Evolutionary conservation across 768 basidiomycete species (phyloP).

Genomic region (Epithele typhae): DNA sequence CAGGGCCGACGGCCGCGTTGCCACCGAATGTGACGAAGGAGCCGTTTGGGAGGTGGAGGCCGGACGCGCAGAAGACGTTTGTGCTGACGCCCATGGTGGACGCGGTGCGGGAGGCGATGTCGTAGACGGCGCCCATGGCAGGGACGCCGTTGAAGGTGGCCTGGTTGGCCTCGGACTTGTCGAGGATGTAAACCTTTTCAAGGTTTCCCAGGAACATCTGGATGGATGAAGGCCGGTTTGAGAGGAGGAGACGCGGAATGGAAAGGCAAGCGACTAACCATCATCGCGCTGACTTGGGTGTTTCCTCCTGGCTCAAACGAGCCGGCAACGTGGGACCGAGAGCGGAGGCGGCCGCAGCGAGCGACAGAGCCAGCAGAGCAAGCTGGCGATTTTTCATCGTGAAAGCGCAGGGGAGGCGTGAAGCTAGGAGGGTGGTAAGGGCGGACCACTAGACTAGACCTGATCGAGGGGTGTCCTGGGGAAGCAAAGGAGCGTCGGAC

Average conservation of each 20-base stretch:
- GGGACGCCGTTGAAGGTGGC: constrained; percentile 64
- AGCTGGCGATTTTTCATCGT: constrained; percentile 20
- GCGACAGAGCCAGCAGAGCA: constrained; percentile 41
- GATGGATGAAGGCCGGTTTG: neutral
- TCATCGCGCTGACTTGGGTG: constrained; percentile 50
- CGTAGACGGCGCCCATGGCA: constrained; percentile 74
- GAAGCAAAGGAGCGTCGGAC: constrained; percentile 18
- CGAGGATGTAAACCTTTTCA: constrained; percentile 84
- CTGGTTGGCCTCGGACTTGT: constrained; percentile 82
- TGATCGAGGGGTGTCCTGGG: constrained; percentile 2
- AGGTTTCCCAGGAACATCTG: constrained; percentile 80
- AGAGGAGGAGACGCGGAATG: constrained; percentile 1
- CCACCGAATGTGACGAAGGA: constrained; percentile 75
- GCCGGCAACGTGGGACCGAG: constrained; percentile 20
- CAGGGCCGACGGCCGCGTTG: constrained; percentile 67
- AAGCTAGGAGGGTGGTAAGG: constrained; percentile 3
- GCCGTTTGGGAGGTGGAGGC: constrained; percentile 78
- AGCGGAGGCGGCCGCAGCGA: constrained; percentile 31
- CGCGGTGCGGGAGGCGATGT: constrained; percentile 54
- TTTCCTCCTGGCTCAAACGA: constrained; percentile 29
- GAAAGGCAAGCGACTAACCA: constrained; percentile 33
- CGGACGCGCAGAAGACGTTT: constrained; percentile 79
- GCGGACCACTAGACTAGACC: neutral
- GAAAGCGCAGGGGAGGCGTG: constrained; percentile 10
- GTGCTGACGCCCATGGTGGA: constrained; percentile 67